Base-by-base conservation (phyloP, 179 eudicot species). In the Pouteria campechiana region DNA sequence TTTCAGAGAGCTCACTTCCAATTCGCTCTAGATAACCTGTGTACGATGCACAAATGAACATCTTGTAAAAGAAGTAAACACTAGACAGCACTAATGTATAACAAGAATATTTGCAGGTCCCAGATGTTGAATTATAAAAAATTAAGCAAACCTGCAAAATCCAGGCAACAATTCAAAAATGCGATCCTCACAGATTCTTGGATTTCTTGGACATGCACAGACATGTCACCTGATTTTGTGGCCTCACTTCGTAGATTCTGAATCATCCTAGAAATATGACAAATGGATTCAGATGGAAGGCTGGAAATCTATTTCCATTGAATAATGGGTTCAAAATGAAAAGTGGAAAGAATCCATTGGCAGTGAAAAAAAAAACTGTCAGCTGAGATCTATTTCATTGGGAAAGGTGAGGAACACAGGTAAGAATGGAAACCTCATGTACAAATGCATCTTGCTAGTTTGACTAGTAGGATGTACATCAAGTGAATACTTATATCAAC, bases 161-260 rank as follows among this genome's bases (percentile, higher is more conserved):
- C 81, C 38, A 89, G 74, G 60, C 81, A 72, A 73, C 89, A 85
- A 65, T 89, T 89, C 62, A 89, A 56, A 68, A 81, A 73, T n/a
- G 95, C 75, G 46, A 89, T 75, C 48, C 93, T 78, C 52, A 79
- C 81, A 65, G 95, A 89, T 64, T 89, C 97, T 62, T 85, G 97
- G 53, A 85, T 78, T 69, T 78, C 95, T 66, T 76, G 95, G 53
- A 89, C 76, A 52, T 78, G 95, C 35, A 65, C 50, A 62, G 55
- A 78, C 33, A 67, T 73, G 56, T 85, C 95, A 55, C 85, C 97
- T 28, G 95, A 68, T 73, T 74, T 89, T 23, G 76, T 58, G 38
- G 83, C 84, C 42, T 89, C 95, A 35, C 57, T 67, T 67, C 69
- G 65, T 57, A 85, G 57, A 39, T 75, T 59, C 54, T 85, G 83